A percentile compares a stretch with the other conserved stretches of the same genome.
Conservation (phyloP, 208 protist species). For the Porcisia deanei region DNA sequence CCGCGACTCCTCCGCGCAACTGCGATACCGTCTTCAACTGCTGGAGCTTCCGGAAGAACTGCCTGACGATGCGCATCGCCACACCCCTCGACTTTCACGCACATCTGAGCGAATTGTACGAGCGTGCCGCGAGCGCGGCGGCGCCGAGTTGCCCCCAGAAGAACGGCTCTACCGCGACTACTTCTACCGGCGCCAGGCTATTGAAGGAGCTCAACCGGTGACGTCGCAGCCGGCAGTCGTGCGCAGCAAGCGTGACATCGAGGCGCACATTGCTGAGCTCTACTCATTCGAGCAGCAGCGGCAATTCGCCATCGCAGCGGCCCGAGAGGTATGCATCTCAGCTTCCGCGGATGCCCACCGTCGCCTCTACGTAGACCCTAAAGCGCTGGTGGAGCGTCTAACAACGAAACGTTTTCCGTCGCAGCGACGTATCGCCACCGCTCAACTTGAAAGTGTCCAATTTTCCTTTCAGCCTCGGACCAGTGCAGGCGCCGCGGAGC, state of each 20-base stretch:
- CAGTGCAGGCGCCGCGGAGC: conserved; percentile 7
- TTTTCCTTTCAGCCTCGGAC: conserved; percentile 24
- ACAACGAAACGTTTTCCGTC: conserved; percentile 10
- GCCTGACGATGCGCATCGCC: conserved; percentile 16
- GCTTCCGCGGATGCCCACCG: background rate
- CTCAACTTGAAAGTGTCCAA: conserved; percentile 3
- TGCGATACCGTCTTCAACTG: conserved; percentile 49
- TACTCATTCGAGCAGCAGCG: conserved; percentile 49
- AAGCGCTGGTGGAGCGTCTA: conserved; percentile 49
- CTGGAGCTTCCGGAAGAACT: conserved; percentile 46
- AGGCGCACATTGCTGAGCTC: conserved; percentile 51
- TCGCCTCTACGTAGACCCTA: conserved; percentile 36
- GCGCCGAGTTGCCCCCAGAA: conserved; percentile 30
- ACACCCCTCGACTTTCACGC: conserved; percentile 43
- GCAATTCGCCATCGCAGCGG: conserved; percentile 32
- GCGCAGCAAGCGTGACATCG: conserved; percentile 42
- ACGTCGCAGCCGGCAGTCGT: background rate
- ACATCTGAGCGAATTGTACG: conserved; percentile 50
- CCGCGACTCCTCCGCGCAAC: conserved; percentile 19
- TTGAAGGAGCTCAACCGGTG: background rate
- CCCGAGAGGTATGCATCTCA: conserved; percentile 39
- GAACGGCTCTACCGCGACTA: conserved; percentile 58
- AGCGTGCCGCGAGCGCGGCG: conserved; percentile 34
- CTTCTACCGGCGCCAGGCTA: conserved; percentile 25
- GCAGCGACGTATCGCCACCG: conserved; percentile 5